These are phyloP conservation scores for Dryas integrifolia DNA, from an alignment of 331 rosid genomes.

Conservation along the genomic window DNA sequence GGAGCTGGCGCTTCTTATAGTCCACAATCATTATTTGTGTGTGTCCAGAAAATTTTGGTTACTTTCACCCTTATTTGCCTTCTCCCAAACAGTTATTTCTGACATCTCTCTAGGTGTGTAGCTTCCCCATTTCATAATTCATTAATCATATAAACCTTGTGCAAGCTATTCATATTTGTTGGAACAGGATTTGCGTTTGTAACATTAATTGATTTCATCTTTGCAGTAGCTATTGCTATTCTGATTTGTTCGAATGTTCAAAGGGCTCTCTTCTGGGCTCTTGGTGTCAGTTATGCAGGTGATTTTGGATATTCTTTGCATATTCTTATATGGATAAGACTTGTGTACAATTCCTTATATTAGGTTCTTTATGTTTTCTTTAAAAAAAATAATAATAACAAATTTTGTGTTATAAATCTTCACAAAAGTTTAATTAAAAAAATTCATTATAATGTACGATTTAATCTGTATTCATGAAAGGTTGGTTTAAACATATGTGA, in stretches of 20 bases:
- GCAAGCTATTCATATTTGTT: background rate
- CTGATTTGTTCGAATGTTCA: conserved; percentile 70
- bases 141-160: background rate
- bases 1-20: background rate
- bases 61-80: background rate
- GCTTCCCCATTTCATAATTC: too few species aligned
- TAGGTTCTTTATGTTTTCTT: background rate
- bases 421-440: background rate
- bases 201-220: conserved; percentile 24
- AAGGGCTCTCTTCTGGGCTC: conserved; percentile 79
- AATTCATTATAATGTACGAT: background rate
- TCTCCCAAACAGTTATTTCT: background rate
- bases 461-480: background rate
- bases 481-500: background rate
- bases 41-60: background rate
- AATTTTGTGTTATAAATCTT: background rate
- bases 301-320: background rate
- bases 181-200: conserved; percentile 4
- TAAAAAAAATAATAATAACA: background rate
- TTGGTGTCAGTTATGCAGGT: conserved; percentile 73
- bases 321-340: background rate
- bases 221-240: conserved; percentile 71
- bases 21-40: background rate
- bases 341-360: background rate
- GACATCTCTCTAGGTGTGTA: background rate